These are phyloP conservation scores for Neoascochyta sp. DNA, from an alignment of 2,329 filamentous ascomycete genomes.

Conservation along the genomic window DNA sequence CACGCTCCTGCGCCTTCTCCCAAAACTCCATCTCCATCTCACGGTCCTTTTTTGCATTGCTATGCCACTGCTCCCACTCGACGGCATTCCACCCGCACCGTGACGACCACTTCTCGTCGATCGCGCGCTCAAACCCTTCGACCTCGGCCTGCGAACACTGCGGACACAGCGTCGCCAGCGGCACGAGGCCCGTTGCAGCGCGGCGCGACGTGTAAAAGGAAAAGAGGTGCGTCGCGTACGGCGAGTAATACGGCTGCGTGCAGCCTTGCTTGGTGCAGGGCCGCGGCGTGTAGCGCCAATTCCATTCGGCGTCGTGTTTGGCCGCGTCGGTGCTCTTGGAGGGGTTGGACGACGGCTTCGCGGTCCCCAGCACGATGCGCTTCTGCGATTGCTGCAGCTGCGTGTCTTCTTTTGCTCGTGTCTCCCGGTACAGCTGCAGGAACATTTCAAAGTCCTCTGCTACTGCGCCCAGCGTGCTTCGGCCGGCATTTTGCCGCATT, in stretches of 20 bases:
- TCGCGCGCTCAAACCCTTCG: constrained; percentile 15
- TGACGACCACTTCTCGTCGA: constrained; percentile 20
- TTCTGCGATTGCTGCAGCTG: constrained; percentile 11
- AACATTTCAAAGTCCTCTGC: constrained; percentile 28
- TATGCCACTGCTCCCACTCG: constrained; percentile 28
- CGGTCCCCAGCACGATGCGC: constrained; percentile 12
- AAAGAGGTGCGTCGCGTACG: constrained; percentile 22
- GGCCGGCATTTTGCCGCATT: constrained; percentile 32
- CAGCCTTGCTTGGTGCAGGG: constrained; percentile 25
- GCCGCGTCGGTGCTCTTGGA: constrained; percentile 1
- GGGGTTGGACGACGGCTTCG: neutral
- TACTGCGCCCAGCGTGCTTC: constrained; percentile 28
- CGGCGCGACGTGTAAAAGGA: constrained; percentile 20
- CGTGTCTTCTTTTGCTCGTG: constrained; percentile 10
- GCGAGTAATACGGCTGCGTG: constrained; percentile 16
- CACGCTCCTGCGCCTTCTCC: constrained; percentile 28
- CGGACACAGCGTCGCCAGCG: constrained; percentile 24
- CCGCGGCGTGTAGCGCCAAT: constrained; percentile 27
- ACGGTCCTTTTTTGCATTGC: constrained; percentile 14
- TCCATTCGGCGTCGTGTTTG: constrained; percentile 10
- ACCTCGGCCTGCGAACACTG: constrained; percentile 24
- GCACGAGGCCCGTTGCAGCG: constrained; percentile 13
- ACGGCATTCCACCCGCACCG: constrained; percentile 18
- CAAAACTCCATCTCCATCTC: constrained; percentile 25
- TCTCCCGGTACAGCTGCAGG: constrained; percentile 13